Conservation (phyloP, 1,284 basidiomycete genomes). For the Omphalotus olearius region DNA sequence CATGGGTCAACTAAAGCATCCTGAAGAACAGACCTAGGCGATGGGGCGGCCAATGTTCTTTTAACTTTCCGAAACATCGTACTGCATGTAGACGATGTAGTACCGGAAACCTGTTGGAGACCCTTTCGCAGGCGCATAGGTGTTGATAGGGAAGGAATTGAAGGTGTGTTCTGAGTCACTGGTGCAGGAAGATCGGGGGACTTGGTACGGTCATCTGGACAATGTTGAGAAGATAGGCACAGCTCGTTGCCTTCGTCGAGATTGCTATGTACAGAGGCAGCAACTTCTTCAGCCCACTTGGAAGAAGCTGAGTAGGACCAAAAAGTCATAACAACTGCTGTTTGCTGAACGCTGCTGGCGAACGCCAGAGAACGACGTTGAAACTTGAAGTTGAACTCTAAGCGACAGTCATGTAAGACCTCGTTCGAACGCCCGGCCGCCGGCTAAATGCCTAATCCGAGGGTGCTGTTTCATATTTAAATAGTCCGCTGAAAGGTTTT, state of each 20-base stretch:
- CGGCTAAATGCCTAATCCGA: no score
- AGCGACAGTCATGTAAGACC: no score
- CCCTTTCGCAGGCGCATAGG: not conserved
- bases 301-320: constrained; percentile 13
- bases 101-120: not conserved
- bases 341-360: not conserved
- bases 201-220: not conserved
- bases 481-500: no score
- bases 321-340: constrained; percentile 9
- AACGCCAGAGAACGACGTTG: no score
- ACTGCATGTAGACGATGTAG: not conserved
- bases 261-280: constrained; percentile 10
- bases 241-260: not conserved
- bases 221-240: no score
- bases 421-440: no score
- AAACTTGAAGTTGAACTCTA: no score
- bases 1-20: not conserved
- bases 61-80: not conserved
- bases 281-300: constrained; percentile 16
- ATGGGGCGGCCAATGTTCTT: constrained; percentile 4
- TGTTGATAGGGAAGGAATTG: not conserved
- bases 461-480: no score
- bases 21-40: constrained; percentile 4
- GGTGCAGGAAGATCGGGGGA: constrained; percentile 7
- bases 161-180: not conserved